Base-by-base conservation (phyloP, 805 yeast species). In the Candida piceae region DNA sequence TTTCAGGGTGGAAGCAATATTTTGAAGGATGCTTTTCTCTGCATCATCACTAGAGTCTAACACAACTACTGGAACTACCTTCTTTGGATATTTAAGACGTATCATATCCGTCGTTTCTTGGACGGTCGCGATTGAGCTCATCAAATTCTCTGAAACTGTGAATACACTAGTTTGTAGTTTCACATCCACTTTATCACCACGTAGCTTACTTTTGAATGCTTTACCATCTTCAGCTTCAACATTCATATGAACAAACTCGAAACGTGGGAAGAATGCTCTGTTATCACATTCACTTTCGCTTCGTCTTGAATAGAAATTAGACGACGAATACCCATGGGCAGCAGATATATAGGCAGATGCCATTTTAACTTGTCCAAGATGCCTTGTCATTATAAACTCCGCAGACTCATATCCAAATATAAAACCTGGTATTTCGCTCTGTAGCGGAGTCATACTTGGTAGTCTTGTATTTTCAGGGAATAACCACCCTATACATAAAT, bases 401-500 rank as follows among this genome's bases (percentile, higher is more conserved):
- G 86, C 73, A 13, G 79, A 64, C 45, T 84, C 86, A 38, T 83
- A 85, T 0, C 97, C 97, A 21, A 78, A 42, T 26, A 84, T 78
- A n/a, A 86, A 52, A 9, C 96, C 96, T 0, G 87, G 87, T 16
- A 46, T 40, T 7, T 19, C 18, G 19, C 39, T 35, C 12, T 29
- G 27, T 9, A 12, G 13, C 13, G 7, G 26, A 5, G 29, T 23
- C 12, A 35, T 31, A 4, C 33, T 36, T 4, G 67, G 69, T 2
- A 52, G 42, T 2, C 56, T 53, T 5, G 56, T 57, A 6, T 51
- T 50, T 12, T 52, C 54, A n/a, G 73, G 78, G 52, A 82, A 83
- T 4, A 83, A 54, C 88, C 95, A 86, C 0, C 96, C 95, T 23
- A 83, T 41, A 43, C 94, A 83, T 41, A 84, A 66, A 44, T 81